Conservation (phyloP, 306 rosid species). For the Crotalaria pallida region DNA sequence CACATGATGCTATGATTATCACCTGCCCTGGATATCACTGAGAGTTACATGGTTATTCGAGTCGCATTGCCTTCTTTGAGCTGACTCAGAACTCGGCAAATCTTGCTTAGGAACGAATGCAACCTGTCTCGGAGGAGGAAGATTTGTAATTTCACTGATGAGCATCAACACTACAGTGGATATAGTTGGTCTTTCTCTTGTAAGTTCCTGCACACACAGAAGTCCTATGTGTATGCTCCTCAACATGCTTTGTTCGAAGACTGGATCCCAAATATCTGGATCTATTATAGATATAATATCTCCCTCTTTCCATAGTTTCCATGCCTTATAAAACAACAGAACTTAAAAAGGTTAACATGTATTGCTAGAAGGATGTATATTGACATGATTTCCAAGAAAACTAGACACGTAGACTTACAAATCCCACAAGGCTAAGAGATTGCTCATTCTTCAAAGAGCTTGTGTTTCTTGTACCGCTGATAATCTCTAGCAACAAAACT, state of each 20-base stretch:
- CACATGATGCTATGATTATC: neutral
- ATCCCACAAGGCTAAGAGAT: conserved; percentile 28
- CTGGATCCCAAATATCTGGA: neutral
- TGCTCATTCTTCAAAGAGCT: conserved; percentile 16
- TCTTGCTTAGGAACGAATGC: conserved; percentile 28
- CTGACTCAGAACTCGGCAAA: neutral
- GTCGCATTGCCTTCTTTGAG: conserved; percentile 19
- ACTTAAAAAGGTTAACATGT: too few relatives aligned
- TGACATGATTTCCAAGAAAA: neutral
- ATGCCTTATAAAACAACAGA: conserved; percentile 15
- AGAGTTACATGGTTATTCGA: conserved; percentile 34
- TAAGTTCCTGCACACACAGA: neutral
- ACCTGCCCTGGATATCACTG: conserved; percentile 27
- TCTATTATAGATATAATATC: conserved; percentile 20
- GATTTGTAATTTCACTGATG: conserved; percentile 35
- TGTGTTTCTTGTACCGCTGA: conserved; percentile 28
- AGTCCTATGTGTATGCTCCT: conserved; percentile 5
- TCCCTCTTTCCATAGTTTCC: conserved; percentile 31
- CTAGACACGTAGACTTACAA: neutral
- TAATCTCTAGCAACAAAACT: too few relatives aligned
- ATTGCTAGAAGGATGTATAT: too few relatives aligned
- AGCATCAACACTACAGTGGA: conserved; percentile 34
- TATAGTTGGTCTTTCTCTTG: conserved; percentile 35
- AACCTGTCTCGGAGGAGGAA: conserved; percentile 28
- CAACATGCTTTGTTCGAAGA: neutral